Conservation (phyloP, 2,329 filamentous ascomycete species). For the Diplodia mutila region DNA sequence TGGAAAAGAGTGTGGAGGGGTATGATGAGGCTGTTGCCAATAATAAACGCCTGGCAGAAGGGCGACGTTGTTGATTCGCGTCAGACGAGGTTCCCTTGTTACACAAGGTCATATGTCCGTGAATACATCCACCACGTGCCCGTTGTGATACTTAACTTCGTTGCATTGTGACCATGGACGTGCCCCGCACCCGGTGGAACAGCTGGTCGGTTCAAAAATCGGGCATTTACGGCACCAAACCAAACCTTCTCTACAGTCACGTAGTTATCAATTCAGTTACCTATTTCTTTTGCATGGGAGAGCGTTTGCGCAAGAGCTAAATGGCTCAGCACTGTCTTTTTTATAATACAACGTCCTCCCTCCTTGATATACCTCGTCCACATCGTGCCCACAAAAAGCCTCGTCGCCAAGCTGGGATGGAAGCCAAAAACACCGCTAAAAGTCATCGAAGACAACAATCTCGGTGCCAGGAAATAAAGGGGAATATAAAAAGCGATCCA, state of each 20-base stretch:
- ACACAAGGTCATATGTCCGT: slow-evolving; percentile 3
- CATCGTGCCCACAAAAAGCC: not conserved
- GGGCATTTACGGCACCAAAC: not conserved
- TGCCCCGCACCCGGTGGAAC: not conserved
- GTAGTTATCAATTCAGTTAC: not conserved
- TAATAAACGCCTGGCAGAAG: not conserved
- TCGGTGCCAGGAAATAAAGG: slow-evolving; percentile 13
- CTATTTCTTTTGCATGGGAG: not conserved
- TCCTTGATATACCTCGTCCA: not conserved
- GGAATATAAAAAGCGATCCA: slow-evolving; percentile 13
- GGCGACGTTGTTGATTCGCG: not conserved
- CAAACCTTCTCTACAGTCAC: not conserved
- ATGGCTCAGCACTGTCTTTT: slow-evolving; percentile 7
- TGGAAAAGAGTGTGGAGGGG: not conserved
- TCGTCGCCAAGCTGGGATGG: not conserved
- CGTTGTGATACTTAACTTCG: not conserved
- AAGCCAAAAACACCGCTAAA: slow-evolving; percentile 1
- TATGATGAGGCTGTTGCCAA: not conserved
- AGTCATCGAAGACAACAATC: slow-evolving; percentile 16
- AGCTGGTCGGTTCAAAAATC: not conserved
- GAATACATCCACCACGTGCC: slow-evolving; percentile 1
- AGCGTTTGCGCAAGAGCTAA: not conserved
- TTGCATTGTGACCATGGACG: not conserved
- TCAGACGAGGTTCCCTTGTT: not conserved
- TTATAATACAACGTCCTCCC: slow-evolving; percentile 23